Evolutionary conservation across 139 green algal genomes (phyloP).

Genomic region (Micromonas commoda): DNA sequence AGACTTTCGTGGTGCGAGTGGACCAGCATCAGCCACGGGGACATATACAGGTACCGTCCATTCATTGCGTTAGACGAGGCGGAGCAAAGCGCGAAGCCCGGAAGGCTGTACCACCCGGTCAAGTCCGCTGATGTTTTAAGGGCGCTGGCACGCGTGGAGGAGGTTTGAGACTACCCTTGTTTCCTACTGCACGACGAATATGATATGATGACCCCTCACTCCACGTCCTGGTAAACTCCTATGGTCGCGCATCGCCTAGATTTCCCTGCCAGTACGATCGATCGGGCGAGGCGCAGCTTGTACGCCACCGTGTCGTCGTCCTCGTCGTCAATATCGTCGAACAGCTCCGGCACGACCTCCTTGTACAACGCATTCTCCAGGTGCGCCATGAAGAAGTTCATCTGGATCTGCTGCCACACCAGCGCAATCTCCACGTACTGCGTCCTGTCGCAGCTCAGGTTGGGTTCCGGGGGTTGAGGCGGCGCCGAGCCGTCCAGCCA

Average conservation of each 20-base stretch:
- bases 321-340: not conserved
- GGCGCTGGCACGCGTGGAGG: too few relatives aligned
- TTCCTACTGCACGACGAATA: too few relatives aligned
- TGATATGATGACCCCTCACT: not conserved
- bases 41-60: not conserved
- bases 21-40: not conserved
- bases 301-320: not conserved
- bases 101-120: not conserved
- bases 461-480: too few relatives aligned
- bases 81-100: not conserved
- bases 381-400: not conserved
- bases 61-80: not conserved
- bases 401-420: not conserved
- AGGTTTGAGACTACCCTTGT: too few relatives aligned
- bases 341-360: not conserved
- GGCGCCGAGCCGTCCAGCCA: not conserved
- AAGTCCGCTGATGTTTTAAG: not conserved
- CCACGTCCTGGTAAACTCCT: not conserved
- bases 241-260: not conserved
- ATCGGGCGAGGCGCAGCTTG: not conserved
- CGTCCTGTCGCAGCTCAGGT: not conserved
- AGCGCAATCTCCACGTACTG: not conserved
- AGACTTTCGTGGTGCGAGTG: not conserved
- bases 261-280: not conserved
- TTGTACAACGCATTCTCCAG: not conserved